Evolutionary conservation across 148 eudicot species (phyloP).

Genomic region (Linanthus parryae): DNA sequence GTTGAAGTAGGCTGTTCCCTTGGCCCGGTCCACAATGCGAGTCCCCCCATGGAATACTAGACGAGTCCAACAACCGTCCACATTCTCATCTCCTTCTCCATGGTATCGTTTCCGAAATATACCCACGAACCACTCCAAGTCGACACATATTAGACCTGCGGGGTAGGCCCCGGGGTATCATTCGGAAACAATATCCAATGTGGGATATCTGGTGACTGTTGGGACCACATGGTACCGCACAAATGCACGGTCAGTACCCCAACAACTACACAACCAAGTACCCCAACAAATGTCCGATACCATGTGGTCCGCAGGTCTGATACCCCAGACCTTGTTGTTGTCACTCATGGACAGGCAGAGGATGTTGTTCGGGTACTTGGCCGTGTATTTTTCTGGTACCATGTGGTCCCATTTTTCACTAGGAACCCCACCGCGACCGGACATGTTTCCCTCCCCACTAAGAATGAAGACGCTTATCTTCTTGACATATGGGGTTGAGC

Average conservation of each 20-base stretch:
- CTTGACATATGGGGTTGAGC: too few relatives aligned
- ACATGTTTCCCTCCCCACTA: slow-evolving; percentile 89
- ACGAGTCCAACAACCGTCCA: background rate
- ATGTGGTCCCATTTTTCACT: slow-evolving; percentile 13
- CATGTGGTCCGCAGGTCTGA: slow-evolving; percentile 7
- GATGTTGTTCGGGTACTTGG: background rate
- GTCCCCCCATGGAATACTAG: slow-evolving; percentile 6
- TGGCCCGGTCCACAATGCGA: background rate
- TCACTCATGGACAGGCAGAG: background rate
- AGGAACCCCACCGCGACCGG: slow-evolving; percentile 74
- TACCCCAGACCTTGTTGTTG: slow-evolving; percentile 2
- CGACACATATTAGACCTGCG: too few relatives aligned
- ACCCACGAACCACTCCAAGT: background rate
- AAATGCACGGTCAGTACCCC: too few relatives aligned
- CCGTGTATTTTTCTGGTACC: background rate
- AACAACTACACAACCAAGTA: too few relatives aligned
- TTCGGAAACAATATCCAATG: too few relatives aligned
- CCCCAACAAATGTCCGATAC: too few relatives aligned
- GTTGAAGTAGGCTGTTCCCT: background rate
- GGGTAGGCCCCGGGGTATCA: too few relatives aligned
- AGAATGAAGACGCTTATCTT: slow-evolving; percentile 56
- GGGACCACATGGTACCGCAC: too few relatives aligned
- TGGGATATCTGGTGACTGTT: too few relatives aligned
- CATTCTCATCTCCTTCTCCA: background rate
- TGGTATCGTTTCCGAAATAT: background rate